phyloP scores from a whole-genome alignment of 2,329 filamentous ascomycete genomes.

The Monosporascus sp. region DNA sequence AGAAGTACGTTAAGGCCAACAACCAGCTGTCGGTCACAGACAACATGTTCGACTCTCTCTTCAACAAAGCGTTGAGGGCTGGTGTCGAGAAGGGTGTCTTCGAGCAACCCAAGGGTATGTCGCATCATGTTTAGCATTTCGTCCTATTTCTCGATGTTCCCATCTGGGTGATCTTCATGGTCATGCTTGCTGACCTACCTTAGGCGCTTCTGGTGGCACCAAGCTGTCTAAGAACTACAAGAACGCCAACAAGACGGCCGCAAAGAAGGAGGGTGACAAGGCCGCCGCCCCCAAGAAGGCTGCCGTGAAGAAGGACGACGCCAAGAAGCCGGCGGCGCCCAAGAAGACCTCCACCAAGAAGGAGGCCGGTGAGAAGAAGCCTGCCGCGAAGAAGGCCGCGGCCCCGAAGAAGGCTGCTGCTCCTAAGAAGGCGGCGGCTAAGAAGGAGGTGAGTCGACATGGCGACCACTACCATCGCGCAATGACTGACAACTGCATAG shows the following conservation, averaged over 20 bases:
- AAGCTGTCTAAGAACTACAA: slow-evolving; percentile 82
- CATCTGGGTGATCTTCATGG: no score
- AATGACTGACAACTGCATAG: slow-evolving; percentile 28
- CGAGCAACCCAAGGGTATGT: slow-evolving; percentile 79
- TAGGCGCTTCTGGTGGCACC: slow-evolving; percentile 80
- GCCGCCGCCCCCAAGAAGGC: slow-evolving; percentile 31
- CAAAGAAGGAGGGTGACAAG: slow-evolving; percentile 34
- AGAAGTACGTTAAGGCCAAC: slow-evolving; percentile 47
- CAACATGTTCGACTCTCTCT: slow-evolving; percentile 57
- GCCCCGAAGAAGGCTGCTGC: slow-evolving; percentile 35
- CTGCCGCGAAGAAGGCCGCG: slow-evolving; percentile 63
- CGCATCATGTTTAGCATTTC: neutral
- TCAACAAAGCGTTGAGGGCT: slow-evolving; percentile 65
- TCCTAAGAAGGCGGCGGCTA: slow-evolving; percentile 39
- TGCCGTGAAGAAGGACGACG: slow-evolving; percentile 38
- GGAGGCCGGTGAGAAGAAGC: slow-evolving; percentile 60
- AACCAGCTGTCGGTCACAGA: slow-evolving; percentile 31
- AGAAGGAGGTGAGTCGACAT: slow-evolving; percentile 25
- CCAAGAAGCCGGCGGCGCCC: slow-evolving; percentile 29
- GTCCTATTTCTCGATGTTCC: neutral
- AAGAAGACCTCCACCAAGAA: slow-evolving; percentile 41
- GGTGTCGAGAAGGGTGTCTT: slow-evolving; percentile 87
- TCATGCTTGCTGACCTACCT: slow-evolving; percentile 11
- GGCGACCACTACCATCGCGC: slow-evolving; percentile 5
- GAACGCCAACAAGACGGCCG: slow-evolving; percentile 28